Evolutionary conservation across 768 basidiomycete species (phyloP), one percentile per base, ranked within the genome.

Genomic region (Kwoniella heveanensis): DNA sequence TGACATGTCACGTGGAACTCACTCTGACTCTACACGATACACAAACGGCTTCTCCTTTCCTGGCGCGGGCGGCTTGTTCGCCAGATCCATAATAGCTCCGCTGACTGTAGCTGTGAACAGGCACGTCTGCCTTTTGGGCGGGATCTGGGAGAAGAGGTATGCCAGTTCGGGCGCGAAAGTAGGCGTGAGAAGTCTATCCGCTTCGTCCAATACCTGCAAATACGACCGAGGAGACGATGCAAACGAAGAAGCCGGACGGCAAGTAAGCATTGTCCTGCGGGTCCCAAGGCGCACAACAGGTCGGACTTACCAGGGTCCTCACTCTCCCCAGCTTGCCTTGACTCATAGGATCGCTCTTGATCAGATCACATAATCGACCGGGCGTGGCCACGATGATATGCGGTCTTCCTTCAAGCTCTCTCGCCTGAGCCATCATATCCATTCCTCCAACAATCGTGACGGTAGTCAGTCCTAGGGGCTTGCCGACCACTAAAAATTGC

Each of bases 91-190:
- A 61, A 99, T 91, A 0, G 92, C 86, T 6, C 88, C 85, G 4
- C 92, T 94, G 65, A 95, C 82, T 1, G 96, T 99, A 0, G 96
- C 96, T 0, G 96, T 99, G 81, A 98, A 98, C 46, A 99, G 84
- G 71, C 92, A 91, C 0, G 95, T 98, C 78, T 98, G 95, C n/a
- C 96, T 85, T 30, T 91, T 86, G 57, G 85, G 84, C 0, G 96
- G 92, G 17, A 98, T 83, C 36, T 85, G 82, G 36, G 82, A 81
- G 78, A 98, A 94, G 22, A 98, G 77, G 74, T 88, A 85, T 1
- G 85, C 83, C 48, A 99, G 81, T 55, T 98, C 95, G 0, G 89
- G 85, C 8, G 91, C 85, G 77, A 99, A 99, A 0, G 92, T 92
- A 0, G 90, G 83, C 1, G 92, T 90, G 24, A 99, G 83, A 26